A percentile compares a stretch with the other conserved stretches of the same genome.
Evolutionary conservation across 75 land plant species (phyloP).

Genomic region (Selaginella moellendorffii): DNA sequence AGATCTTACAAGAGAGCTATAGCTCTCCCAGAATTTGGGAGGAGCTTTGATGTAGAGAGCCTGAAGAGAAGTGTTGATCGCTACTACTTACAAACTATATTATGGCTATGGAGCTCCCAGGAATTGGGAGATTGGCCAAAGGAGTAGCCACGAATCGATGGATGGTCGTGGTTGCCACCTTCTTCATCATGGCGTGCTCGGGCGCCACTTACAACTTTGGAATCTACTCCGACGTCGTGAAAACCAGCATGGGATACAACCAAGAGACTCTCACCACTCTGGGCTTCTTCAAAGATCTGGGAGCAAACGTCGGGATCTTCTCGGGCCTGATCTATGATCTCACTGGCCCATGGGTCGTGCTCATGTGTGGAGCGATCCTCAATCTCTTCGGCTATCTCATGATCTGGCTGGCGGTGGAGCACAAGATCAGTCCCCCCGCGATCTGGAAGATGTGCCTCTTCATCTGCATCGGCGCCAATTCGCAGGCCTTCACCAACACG

Average conservation of each 20-base stretch:
- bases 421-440: conserved; percentile 11
- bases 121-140: not conserved
- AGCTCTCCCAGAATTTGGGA: no score
- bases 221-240: conserved; percentile 54
- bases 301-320: conserved; percentile 1
- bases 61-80: no score
- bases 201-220: conserved; percentile 63
- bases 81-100: no score
- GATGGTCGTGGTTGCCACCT: conserved; percentile 42
- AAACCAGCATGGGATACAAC: conserved; percentile 26
- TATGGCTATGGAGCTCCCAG: no score
- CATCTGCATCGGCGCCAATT: conserved; percentile 68
- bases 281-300: conserved; percentile 9
- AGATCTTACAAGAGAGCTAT: no score
- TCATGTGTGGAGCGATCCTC: conserved; percentile 43
- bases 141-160: conserved; percentile 26
- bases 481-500: conserved; percentile 71
- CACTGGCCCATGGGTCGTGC: conserved; percentile 39
- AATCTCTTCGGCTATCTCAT: conserved; percentile 44
- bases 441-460: conserved; percentile 44
- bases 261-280: conserved; percentile 1
- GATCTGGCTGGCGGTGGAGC: conserved; percentile 59
- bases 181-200: conserved; percentile 54
- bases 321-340: conserved; percentile 5
- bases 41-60: no score